Evolutionary conservation across 805 yeast species (phyloP), one percentile per base, ranked within the genome.

Genomic region (Lachancea cidri): DNA sequence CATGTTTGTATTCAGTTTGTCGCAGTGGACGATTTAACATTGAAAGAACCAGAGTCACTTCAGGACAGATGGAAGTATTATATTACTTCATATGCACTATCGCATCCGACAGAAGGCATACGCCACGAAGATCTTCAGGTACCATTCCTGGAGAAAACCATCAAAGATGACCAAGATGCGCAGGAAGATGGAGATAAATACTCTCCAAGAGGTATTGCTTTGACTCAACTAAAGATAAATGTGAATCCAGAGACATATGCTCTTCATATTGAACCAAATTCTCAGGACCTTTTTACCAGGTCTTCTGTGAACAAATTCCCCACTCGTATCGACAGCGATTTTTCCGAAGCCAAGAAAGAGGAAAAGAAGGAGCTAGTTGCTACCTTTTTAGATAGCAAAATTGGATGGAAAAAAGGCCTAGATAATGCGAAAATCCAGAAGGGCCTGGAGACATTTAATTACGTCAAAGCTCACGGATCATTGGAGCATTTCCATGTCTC

Each of bases 41-140:
- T 89, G 56, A 81, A 81, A 44, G 86, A 85, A 48, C 71, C 74
- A 8, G 70, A 72, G 51, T 74, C 80, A 17, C 77, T 79, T 3
- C 91, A 85, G 52, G 94, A 86, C 49, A 77, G 77, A 54, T 93
- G 96, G 84, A 89, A 87, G 59, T 91, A 93, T 67, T 93, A 93
- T 58, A 74, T 93, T 38, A 91, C 98, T 0, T 85, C 95, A 33
- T 93, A 84, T 62, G 77, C 89, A 33, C 83, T 93, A 85, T 83
- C 95, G 3, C 95, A 87, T 55, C 98, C 98, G 29, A 93, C 99
- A 2, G 99, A 93, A 63, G 98, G 98, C 22, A 83, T 93, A 14
- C 81, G 87, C 14, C 77, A 86, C 15, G 79, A 83, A 33, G 79
- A 79, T 50, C 74, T 93, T 41, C 74, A 76, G 47, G 71, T 86